These are phyloP conservation scores for Geum urbanum DNA, from an alignment of 306 rosid genomes.

Conservation along the genomic window DNA sequence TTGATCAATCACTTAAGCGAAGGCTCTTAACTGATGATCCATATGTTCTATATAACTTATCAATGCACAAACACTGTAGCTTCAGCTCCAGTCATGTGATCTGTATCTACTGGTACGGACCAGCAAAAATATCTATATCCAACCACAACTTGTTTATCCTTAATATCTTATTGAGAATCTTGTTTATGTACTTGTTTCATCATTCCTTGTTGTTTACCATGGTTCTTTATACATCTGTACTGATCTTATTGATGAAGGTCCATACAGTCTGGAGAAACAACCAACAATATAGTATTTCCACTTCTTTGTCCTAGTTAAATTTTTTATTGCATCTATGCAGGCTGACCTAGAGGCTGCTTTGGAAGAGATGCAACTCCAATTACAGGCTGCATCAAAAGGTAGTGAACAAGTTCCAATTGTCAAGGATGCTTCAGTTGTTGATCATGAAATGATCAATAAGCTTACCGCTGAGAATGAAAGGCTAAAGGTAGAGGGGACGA, in stretches of 20 bases:
- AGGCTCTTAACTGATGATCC: neutral
- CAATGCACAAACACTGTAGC: neutral
- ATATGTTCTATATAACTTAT: neutral
- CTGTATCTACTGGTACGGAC: neutral
- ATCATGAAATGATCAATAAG: slow-evolving; percentile 46
- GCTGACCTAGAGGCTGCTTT: slow-evolving; percentile 62
- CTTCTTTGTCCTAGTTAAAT: slow-evolving; percentile 16
- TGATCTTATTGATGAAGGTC: neutral
- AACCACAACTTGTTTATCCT: neutral
- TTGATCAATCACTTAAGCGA: neutral
- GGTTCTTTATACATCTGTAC: neutral
- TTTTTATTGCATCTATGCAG: slow-evolving; percentile 32
- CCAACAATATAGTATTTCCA: neutral
- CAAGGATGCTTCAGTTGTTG: slow-evolving; percentile 46
- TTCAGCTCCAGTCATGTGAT: neutral
- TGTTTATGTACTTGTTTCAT: slow-evolving; percentile 2
- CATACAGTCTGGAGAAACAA: neutral
- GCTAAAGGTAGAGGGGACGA: slow-evolving; percentile 47
- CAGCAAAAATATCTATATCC: neutral
- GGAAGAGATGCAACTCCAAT: slow-evolving; percentile 50
- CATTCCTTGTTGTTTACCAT: neutral
- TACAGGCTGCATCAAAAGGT: slow-evolving; percentile 38
- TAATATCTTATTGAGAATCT: neutral
- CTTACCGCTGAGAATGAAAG: slow-evolving; percentile 66
- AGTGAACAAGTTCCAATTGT: slow-evolving; percentile 35